Evolutionary conservation across 495 filamentous ascomycete genomes (phyloP).

Genomic region (Penicillium riverlandense): DNA sequence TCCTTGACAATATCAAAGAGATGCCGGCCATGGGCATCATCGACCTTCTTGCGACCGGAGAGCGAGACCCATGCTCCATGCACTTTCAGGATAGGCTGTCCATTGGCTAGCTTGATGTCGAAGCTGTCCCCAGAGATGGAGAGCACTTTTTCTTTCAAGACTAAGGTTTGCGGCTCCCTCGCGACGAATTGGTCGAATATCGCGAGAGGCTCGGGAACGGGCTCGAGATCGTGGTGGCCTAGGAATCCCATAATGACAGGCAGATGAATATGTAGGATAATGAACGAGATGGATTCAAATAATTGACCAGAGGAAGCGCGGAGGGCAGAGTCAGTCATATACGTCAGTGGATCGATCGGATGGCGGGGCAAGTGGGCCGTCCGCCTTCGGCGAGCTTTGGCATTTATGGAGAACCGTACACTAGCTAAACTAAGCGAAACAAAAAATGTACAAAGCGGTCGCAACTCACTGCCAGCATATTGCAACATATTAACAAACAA

Average conservation of each 20-base stretch:
- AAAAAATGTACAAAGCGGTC: too few species aligned
- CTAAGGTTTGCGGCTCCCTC: conserved; percentile 35
- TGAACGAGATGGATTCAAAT: too few species aligned
- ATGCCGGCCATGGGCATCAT: conserved; percentile 35
- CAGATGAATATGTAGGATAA: neutral
- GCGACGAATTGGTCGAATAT: conserved; percentile 44
- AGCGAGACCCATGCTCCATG: conserved; percentile 37
- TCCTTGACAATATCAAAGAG: conserved; percentile 48
- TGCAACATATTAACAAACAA: neutral
- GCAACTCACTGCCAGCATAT: too few species aligned
- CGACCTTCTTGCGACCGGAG: conserved; percentile 39
- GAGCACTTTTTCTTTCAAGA: conserved; percentile 48
- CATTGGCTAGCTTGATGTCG: conserved; percentile 38
- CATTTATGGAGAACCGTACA: too few species aligned
- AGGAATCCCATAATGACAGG: conserved; percentile 10
- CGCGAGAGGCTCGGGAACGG: conserved; percentile 25
- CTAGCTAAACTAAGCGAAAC: too few species aligned
- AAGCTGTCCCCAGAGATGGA: conserved; percentile 52
- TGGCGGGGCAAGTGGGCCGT: too few species aligned
- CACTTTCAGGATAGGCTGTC: conserved; percentile 43
- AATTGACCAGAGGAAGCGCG: too few species aligned
- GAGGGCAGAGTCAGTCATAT: too few species aligned
- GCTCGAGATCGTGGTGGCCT: conserved; percentile 10
- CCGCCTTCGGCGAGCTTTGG: too few species aligned
- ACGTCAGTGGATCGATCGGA: too few species aligned